Evolutionary conservation across 2,329 filamentous ascomycete genomes (phyloP).

Genomic region (Sordariomycetes sp.): DNA sequence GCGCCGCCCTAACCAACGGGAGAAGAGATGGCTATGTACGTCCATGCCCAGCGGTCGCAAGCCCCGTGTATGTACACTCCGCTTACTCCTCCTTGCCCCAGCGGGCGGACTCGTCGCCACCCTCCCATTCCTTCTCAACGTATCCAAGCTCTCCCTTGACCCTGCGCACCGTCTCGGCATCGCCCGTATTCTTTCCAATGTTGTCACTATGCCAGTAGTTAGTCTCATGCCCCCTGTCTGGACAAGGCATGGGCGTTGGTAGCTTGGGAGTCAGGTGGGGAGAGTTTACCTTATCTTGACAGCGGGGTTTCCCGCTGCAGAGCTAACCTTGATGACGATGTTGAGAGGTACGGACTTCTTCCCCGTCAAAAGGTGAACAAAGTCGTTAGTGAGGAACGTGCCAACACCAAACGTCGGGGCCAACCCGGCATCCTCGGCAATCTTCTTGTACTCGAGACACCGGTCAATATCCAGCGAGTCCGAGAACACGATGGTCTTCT

Average conservation of each 20-base stretch:
- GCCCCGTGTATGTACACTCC: no score
- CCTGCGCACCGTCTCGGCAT: conserved; percentile 63
- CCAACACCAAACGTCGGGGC: conserved; percentile 86
- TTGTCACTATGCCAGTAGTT: conserved; percentile 48
- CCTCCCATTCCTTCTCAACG: conserved; percentile 71
- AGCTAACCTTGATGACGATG: conserved; percentile 95
- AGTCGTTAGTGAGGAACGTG: conserved; percentile 95
- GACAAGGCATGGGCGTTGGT: background rate
- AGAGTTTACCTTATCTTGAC: conserved; percentile 68
- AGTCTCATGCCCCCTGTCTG: background rate
- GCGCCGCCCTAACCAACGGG: no score
- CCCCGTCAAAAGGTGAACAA: conserved; percentile 57
- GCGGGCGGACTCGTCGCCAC: conserved; percentile 71
- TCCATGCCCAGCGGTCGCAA: no score
- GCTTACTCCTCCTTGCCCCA: conserved; percentile 51
- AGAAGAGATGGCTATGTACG: no score
- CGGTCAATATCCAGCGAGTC: conserved; percentile 88
- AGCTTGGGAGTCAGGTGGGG: background rate
- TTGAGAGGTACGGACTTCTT: conserved; percentile 87
- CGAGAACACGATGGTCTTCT: conserved; percentile 89
- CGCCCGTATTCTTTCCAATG: conserved; percentile 86
- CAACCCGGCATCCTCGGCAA: conserved; percentile 72
- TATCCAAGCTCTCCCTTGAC: conserved; percentile 86
- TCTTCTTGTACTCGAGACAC: conserved; percentile 80
- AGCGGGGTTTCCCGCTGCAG: conserved; percentile 67